Evolutionary conservation across 2,329 filamentous ascomycete species (phyloP), one percentile per base, ranked within the genome.

Genomic region (Ascochyta clinopodiicola): DNA sequence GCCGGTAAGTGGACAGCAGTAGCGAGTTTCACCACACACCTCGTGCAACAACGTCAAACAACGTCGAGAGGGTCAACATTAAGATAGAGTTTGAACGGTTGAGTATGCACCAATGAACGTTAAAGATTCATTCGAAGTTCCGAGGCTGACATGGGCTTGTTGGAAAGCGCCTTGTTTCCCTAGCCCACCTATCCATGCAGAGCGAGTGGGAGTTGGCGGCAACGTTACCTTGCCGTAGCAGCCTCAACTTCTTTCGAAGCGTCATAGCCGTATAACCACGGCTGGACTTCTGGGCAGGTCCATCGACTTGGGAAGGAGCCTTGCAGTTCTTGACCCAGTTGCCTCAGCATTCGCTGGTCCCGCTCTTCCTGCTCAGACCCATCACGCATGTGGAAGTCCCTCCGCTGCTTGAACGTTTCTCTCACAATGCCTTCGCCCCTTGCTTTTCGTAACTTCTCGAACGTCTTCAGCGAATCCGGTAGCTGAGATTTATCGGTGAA

Each of bases 251-350:
- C 72, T 27, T 68, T 60, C 24, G 54, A 57, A 31, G 70, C 71
- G 57, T 74, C 67, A 60, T 75, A 75, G 4, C 72, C 70, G 50
- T 73, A 75, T 8, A 75, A 50, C 72, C 72, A 74, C 21, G 65
- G 66, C 46, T 75, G 71, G 17, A 74, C 69, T 31, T 70, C 57
- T 15, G 71, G 72, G 61, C 72, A 75, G 7, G 70, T 73, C 81
- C 86, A 86, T 44, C 86, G 77, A 71, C 84, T 86, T 0, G 87
- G 87, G 61, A 88, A 90, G 1, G 82, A 79, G n/a, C 62, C 62
- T n/a, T 62, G 42, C 1, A 78, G 80, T 46, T 82, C 78, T 45
- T 79, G 80, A 1, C 81, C 85, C 2, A 88, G 66, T 63, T 84
- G 80, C 2, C 80, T 81, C 12, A 82, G 57, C 75, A 89, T 87